These are phyloP conservation scores for Backusella parvicylindrica DNA, from an alignment of 192 early-diverging fungal genomes.

Conservation along the genomic window DNA sequence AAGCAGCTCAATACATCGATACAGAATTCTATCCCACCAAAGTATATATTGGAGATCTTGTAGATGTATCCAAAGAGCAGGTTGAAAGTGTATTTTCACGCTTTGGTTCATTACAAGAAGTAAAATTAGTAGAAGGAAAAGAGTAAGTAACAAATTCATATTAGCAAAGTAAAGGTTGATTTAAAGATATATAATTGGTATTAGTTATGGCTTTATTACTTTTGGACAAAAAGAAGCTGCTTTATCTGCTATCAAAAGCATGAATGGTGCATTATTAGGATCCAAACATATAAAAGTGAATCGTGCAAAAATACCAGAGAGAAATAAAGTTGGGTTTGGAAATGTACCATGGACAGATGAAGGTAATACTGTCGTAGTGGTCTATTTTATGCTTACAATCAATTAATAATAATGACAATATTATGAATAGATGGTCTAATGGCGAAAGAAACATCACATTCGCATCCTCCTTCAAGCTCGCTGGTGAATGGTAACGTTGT, in stretches of 20 bases:
- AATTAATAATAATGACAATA: no score
- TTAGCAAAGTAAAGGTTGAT: background rate
- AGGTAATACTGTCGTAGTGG: conserved; percentile 20
- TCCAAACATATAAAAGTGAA: conserved; percentile 41
- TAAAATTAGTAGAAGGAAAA: conserved; percentile 49
- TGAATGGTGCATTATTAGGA: conserved; percentile 44
- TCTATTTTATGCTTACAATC: background rate
- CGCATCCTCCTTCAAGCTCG: background rate
- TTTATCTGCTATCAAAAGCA: conserved; percentile 37
- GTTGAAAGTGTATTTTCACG: conserved; percentile 36
- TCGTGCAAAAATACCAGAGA: conserved; percentile 50
- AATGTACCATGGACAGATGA: conserved; percentile 53
- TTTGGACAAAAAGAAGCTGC: conserved; percentile 40
- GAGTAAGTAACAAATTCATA: conserved; percentile 19
- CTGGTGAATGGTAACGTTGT: background rate
- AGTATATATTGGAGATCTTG: conserved; percentile 48
- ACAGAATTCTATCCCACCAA: conserved; percentile 51
- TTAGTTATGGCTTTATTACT: conserved; percentile 48
- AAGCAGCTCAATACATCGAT: conserved; percentile 47
- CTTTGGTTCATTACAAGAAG: conserved; percentile 43
- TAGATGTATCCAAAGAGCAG: conserved; percentile 22
- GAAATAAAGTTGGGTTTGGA: conserved; percentile 50
- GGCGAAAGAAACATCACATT: conserved; percentile 14
- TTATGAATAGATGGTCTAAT: conserved; percentile 13
- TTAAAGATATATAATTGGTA: background rate